Evolutionary conservation across 2,329 filamentous ascomycete species (phyloP).

Genomic region (Myriangium duriaei): DNA sequence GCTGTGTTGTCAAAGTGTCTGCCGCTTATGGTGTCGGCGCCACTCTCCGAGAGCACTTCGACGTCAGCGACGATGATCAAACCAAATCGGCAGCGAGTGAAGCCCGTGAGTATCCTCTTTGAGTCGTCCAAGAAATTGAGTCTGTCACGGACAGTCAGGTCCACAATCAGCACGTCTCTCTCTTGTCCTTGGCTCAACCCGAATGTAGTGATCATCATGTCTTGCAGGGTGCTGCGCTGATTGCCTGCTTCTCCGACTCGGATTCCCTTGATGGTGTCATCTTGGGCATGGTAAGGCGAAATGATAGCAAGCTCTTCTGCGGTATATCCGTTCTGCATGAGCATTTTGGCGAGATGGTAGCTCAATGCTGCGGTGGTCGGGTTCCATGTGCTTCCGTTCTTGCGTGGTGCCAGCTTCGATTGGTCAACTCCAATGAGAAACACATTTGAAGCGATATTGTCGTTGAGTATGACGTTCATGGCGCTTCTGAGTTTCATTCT

Average conservation of each 20-base stretch:
- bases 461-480: not conserved
- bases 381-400: not conserved
- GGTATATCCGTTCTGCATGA: not conserved
- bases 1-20: too few relatives aligned
- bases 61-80: not conserved
- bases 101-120: not conserved
- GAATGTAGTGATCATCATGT: not conserved
- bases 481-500: not conserved
- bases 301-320: not conserved
- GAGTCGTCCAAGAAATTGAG: not conserved
- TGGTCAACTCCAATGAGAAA: too few relatives aligned
- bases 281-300: not conserved
- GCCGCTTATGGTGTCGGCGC: too few relatives aligned
- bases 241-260: not conserved
- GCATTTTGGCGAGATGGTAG: not conserved
- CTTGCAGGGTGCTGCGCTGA: not conserved
- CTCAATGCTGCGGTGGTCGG: not conserved
- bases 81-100: not conserved
- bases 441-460: not conserved
- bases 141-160: not conserved
- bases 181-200: not conserved
- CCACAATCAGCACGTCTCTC: not conserved
- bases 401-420: not conserved
- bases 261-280: not conserved
- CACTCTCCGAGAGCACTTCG: not conserved